phyloP scores from a whole-genome alignment of 2,329 filamentous ascomycete species.

The Fusarium sp. region DNA sequence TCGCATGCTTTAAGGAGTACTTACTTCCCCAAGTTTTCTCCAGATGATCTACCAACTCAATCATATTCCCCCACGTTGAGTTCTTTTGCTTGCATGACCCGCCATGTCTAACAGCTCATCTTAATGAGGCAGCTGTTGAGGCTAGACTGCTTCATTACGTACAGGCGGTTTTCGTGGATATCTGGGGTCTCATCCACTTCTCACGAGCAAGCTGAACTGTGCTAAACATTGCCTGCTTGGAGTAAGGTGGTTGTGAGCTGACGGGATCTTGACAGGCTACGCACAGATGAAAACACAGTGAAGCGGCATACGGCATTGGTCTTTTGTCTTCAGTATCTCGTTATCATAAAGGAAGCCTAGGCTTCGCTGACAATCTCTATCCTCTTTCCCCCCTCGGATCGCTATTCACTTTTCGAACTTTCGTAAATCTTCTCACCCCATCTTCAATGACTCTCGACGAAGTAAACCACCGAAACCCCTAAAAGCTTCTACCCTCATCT shows the following conservation, averaged over 20 bases:
- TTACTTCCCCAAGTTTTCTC: constrained; percentile 26
- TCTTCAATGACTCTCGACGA: background rate
- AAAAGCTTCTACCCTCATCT: constrained; percentile 33
- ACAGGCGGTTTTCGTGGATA: background rate
- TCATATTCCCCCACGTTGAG: background rate
- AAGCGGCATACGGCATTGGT: background rate
- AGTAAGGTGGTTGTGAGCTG: background rate
- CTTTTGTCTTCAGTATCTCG: background rate
- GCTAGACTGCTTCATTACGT: background rate
- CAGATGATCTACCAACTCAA: constrained; percentile 15
- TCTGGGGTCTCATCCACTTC: background rate
- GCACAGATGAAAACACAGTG: accelerated
- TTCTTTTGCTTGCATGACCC: background rate
- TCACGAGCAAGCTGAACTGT: background rate
- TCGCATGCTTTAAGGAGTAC: background rate
- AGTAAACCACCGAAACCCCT: background rate
- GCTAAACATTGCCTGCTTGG: background rate
- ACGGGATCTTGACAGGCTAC: background rate
- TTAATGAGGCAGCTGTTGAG: background rate
- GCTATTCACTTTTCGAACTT: accelerated
- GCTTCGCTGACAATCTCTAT: background rate
- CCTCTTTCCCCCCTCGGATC: background rate
- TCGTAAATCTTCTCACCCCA: accelerated
- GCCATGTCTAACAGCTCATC: background rate
- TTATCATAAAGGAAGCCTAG: background rate